These are phyloP conservation scores for Massarina eburnea DNA, from an alignment of 2,329 filamentous ascomycete genomes.

Conservation along the genomic window DNA sequence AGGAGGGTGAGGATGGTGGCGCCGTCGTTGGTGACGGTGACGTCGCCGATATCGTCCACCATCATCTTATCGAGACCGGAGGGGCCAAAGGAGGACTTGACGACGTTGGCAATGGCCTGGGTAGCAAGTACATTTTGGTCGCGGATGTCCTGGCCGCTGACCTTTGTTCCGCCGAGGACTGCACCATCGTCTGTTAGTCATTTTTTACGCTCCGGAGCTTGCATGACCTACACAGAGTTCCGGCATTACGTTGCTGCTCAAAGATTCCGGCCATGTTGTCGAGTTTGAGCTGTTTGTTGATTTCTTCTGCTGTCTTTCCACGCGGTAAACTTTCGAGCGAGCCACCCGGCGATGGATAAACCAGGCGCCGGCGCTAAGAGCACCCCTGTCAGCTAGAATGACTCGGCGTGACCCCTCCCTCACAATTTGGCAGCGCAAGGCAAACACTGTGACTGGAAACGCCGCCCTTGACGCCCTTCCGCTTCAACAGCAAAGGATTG, in stretches of 20 bases:
- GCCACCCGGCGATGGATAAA: conserved; percentile 16
- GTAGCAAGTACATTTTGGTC: conserved; percentile 98
- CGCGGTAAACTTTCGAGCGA: conserved; percentile 18
- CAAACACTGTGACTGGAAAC: background rate
- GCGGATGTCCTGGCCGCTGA: conserved; percentile 92
- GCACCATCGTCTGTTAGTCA: conserved; percentile 35
- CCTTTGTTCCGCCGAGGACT: conserved; percentile 95
- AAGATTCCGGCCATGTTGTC: conserved; percentile 87
- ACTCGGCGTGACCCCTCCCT: conserved; percentile 16
- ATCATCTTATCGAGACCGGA: conserved; percentile 99
- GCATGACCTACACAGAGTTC: conserved; percentile 74
- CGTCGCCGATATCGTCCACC: conserved; percentile 99
- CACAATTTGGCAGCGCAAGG: background rate
- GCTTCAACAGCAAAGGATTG: background rate
- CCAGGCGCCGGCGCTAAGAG: conserved; percentile 16
- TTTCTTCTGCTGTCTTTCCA: conserved; percentile 32
- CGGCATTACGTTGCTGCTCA: conserved; percentile 86
- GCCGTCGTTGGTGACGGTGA: conserved; percentile 98
- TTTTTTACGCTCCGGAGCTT: conserved; percentile 1
- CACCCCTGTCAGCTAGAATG: conserved; percentile 21
- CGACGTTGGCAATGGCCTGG: conserved; percentile 96
- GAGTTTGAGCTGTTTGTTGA: conserved; percentile 30
- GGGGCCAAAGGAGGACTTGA: conserved; percentile 97
- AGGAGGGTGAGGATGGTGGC: conserved; percentile 93
- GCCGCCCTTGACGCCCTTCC: conserved; percentile 5